These are phyloP conservation scores for Stentor coeruleus DNA, from an alignment of 73 alveolate species.

Conservation along the genomic window DNA sequence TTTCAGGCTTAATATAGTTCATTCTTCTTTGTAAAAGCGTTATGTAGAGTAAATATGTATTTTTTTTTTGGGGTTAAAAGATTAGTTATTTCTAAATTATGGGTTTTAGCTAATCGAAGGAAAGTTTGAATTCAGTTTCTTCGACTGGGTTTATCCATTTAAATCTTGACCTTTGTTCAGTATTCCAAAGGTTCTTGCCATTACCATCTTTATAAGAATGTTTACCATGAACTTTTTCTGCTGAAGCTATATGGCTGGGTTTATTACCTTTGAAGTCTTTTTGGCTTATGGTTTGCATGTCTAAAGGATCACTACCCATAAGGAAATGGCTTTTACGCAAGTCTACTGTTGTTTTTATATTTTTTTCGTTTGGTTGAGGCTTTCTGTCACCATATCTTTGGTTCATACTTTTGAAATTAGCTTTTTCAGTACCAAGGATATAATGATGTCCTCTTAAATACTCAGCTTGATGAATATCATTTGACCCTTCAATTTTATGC, in stretches of 20 bases:
- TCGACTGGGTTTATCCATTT: background rate
- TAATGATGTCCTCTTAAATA: background rate
- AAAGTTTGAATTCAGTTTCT: background rate
- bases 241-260: no score
- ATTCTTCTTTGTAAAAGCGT: no score
- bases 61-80: no score
- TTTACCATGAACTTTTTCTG: background rate
- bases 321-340: background rate
- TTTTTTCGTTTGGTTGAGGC: background rate
- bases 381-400: background rate
- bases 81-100: no score
- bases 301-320: background rate
- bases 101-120: background rate
- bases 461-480: background rate
- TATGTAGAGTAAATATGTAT: no score
- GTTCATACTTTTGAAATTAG: background rate
- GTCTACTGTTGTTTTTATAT: background rate
- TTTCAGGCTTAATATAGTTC: no score
- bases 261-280: background rate
- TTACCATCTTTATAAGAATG: background rate
- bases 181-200: background rate
- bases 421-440: background rate
- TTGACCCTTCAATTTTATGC: background rate
- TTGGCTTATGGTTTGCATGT: background rate
- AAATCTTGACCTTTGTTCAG: background rate